Conservation (phyloP, 257 asterid species). For the Solanum clarkiae region DNA sequence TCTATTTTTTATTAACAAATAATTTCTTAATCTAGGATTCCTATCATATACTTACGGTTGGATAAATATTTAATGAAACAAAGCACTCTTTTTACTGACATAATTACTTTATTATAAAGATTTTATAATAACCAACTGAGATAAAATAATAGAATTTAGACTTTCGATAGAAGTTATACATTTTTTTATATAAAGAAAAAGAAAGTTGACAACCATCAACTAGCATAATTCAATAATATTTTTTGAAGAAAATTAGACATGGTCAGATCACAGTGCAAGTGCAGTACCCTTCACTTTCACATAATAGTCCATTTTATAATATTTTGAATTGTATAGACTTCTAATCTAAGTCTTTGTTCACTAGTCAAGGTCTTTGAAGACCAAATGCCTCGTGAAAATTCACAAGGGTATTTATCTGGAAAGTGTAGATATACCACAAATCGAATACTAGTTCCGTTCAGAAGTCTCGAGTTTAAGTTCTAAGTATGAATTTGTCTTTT, state of each 20-base stretch:
- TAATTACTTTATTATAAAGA: neutral
- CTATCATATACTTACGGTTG: neutral
- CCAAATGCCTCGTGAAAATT: slow-evolving; percentile 1
- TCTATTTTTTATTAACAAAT: neutral
- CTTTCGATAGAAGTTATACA: neutral
- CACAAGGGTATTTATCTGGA: neutral
- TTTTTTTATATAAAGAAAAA: neutral
- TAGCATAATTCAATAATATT: neutral
- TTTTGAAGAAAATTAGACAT: slow-evolving; percentile 9
- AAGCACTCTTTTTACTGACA: neutral
- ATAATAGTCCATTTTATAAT: neutral
- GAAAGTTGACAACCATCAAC: slow-evolving; percentile 4
- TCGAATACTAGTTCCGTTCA: neutral
- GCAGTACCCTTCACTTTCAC: neutral
- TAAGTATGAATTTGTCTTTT: neutral
- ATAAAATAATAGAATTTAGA: neutral
- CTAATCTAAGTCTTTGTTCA: slow-evolving; percentile 7
- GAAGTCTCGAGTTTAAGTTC: neutral
- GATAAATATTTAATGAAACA: neutral
- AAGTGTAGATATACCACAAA: neutral
- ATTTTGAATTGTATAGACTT: neutral
- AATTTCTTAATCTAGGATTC: neutral
- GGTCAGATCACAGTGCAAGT: slow-evolving; percentile 30
- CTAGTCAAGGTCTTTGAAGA: slow-evolving; percentile 23
- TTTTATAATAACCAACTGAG: neutral